A percentile compares a stretch with the other conserved stretches of the same genome.
These are phyloP conservation scores for Pythium pectinolyticum DNA, from an alignment of 352 stramenopile genomes.

Conservation along the genomic window DNA sequence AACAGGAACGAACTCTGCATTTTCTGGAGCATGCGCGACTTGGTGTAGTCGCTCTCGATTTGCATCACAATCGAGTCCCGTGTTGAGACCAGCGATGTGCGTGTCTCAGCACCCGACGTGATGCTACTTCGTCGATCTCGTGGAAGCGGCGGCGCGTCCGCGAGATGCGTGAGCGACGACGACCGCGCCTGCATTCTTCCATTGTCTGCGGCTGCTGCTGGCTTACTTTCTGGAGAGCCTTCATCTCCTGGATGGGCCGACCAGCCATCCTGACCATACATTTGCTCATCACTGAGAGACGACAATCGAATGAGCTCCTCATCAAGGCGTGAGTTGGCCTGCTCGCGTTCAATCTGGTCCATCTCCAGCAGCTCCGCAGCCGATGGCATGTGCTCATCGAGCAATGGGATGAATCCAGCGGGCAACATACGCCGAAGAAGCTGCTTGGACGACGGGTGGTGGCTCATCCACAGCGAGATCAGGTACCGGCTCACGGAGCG, in stretches of 20 bases:
- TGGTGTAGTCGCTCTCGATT: constrained; percentile 37
- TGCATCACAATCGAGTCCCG: constrained; percentile 56
- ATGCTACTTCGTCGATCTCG: constrained; percentile 14
- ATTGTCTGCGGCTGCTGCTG: not conserved
- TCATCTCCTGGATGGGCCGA: not conserved
- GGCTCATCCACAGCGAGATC: constrained; percentile 94
- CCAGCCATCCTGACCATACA: constrained; percentile 24
- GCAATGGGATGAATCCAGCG: constrained; percentile 80
- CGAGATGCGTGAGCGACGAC: constrained; percentile 10
- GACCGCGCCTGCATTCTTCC: constrained; percentile 1
- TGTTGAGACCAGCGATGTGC: constrained; percentile 34
- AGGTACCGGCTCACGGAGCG: constrained; percentile 93
- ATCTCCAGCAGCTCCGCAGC: constrained; percentile 80
- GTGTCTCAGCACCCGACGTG: constrained; percentile 31
- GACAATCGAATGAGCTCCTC: constrained; percentile 37
- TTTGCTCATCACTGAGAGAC: constrained; percentile 22
- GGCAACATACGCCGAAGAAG: constrained; percentile 91
- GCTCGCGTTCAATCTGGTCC: constrained; percentile 82
- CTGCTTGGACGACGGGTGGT: constrained; percentile 86
- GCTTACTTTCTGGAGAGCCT: too few species aligned
- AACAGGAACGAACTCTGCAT: constrained; percentile 23
- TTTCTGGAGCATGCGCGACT: constrained; percentile 28
- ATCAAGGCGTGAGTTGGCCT: constrained; percentile 21
- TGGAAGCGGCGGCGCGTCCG: constrained; percentile 11
- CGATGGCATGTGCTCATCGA: constrained; percentile 86